Conservation (phyloP, 352 stramenopile species). For the Albugo laibachii region DNA sequence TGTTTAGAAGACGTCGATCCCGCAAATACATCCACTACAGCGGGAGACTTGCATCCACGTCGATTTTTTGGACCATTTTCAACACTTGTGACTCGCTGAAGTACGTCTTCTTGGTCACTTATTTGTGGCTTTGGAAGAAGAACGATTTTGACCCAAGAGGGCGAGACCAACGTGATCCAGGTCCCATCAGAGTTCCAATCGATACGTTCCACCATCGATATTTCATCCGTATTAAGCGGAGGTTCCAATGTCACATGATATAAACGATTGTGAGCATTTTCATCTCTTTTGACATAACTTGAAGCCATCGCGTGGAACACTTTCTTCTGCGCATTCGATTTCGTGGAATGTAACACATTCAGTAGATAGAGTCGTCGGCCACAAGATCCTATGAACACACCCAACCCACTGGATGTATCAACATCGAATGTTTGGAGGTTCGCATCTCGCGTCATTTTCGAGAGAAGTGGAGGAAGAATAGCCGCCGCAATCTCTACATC, state of each 20-base stretch:
- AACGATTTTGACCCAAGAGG: slow-evolving; percentile 36
- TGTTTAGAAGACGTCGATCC: slow-evolving; percentile 2
- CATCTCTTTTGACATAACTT: too few species aligned
- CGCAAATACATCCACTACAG: slow-evolving; percentile 3
- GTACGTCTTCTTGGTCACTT: slow-evolving; percentile 3
- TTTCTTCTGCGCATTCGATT: too few species aligned
- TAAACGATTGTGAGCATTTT: too few species aligned
- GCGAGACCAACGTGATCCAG: slow-evolving; percentile 29
- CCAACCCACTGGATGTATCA: too few species aligned
- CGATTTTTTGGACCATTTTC: slow-evolving; percentile 5
- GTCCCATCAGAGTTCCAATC: slow-evolving; percentile 33
- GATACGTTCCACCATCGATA: slow-evolving; percentile 28
- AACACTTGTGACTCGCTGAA: background rate
- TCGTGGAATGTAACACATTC: too few species aligned
- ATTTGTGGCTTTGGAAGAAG: slow-evolving; percentile 14
- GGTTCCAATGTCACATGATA: slow-evolving; percentile 36
- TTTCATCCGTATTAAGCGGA: slow-evolving; percentile 22
- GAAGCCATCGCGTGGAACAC: too few species aligned
- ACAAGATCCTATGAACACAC: too few species aligned
- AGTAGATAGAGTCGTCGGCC: too few species aligned
- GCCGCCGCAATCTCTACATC: too few species aligned
- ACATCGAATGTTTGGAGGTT: too few species aligned
- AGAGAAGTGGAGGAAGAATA: too few species aligned
- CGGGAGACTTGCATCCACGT: background rate
- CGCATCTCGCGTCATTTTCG: too few species aligned